Evolutionary conservation across 805 yeast species (phyloP).

Genomic region (Lipomyces yamanashiensis): DNA sequence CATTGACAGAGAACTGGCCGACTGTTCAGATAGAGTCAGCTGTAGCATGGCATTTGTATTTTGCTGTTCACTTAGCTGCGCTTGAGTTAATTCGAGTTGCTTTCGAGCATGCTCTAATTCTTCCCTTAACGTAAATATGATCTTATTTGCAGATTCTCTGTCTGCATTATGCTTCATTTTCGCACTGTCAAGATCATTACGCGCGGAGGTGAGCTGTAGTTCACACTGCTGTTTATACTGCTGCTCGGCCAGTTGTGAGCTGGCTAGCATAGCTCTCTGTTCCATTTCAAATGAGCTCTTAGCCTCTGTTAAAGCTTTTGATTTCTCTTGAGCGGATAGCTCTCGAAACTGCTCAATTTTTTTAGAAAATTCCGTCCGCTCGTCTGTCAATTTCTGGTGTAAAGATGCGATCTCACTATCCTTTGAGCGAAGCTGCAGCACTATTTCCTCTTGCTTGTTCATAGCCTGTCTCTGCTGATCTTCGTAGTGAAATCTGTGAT

Average conservation of each 20-base stretch:
- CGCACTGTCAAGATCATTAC: too few species aligned
- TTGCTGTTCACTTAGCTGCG: slow-evolving; percentile 39
- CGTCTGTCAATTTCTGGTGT: background rate
- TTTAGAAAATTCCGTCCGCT: background rate
- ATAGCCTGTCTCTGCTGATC: too few species aligned
- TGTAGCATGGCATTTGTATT: slow-evolving; percentile 42
- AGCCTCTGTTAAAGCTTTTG: background rate
- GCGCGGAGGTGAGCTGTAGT: too few species aligned
- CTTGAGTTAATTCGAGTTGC: slow-evolving; percentile 24
- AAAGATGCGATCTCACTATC: background rate
- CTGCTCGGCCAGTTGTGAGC: too few species aligned
- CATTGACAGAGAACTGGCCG: slow-evolving; percentile 36
- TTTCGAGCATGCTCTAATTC: background rate
- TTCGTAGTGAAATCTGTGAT: background rate
- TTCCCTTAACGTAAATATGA: background rate
- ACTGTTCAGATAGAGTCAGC: slow-evolving; percentile 43
- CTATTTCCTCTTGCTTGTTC: background rate
- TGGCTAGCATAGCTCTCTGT: slow-evolving; percentile 25
- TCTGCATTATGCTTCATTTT: too few species aligned
- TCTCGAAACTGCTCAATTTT: background rate
- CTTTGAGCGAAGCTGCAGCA: background rate
- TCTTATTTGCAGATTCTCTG: slow-evolving; percentile 9
- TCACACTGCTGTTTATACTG: too few species aligned
- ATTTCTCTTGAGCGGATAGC: background rate
- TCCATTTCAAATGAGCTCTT: slow-evolving; percentile 36